Evolutionary conservation across 2,329 filamentous ascomycete species (phyloP).

Genomic region (Colletotrichum sp.): DNA sequence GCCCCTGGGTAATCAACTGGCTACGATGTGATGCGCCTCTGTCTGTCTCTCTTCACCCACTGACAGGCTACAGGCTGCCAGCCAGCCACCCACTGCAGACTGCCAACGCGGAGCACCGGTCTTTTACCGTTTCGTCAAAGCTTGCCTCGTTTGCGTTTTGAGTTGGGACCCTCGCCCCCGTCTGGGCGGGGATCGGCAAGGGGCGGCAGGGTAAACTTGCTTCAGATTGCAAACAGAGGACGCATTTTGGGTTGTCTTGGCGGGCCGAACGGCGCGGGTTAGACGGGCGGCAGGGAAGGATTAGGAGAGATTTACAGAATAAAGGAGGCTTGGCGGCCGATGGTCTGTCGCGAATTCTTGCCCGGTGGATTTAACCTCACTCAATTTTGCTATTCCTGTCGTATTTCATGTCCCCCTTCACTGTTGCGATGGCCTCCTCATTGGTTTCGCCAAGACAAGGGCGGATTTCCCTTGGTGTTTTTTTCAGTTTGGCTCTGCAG

Average conservation of each 20-base stretch:
- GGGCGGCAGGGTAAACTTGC: slow-evolving; percentile 13
- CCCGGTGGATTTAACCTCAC: not conserved
- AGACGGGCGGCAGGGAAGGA: not conserved
- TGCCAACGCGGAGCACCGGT: not conserved
- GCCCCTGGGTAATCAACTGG: not conserved
- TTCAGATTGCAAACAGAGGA: not conserved
- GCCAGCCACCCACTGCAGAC: not conserved
- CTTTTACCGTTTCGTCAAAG: not conserved
- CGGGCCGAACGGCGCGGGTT: not conserved
- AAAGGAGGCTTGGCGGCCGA: not conserved
- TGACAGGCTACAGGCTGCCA: not conserved
- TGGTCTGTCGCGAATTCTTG: slow-evolving; percentile 5
- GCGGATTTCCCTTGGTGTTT: not conserved
- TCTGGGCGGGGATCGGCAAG: not conserved
- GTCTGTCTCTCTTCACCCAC: not conserved
- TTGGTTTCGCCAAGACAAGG: not conserved
- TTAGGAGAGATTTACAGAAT: slow-evolving; percentile 11
- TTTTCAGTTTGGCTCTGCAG: not conserved
- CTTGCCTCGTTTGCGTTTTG: not conserved
- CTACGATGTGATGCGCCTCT: not conserved
- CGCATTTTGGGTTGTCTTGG: not conserved
- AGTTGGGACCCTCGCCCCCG: not conserved
- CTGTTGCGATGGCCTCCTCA: not conserved
- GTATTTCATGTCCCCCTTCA: not conserved
- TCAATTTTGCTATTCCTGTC: not conserved